phyloP scores from a whole-genome alignment of 257 asterid genomes.

The Sherardia arvensis region DNA sequence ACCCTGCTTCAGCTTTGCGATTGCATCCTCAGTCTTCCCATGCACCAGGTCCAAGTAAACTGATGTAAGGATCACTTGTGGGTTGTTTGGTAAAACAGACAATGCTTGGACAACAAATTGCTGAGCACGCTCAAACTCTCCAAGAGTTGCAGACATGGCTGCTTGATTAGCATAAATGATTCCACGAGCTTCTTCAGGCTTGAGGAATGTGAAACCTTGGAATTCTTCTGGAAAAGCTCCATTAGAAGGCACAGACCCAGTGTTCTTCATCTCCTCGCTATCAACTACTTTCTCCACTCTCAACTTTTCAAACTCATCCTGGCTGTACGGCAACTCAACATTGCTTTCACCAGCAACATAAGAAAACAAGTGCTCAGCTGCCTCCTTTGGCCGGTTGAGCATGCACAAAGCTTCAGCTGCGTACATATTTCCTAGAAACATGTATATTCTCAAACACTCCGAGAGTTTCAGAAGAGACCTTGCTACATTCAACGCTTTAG shows the following conservation, averaged over 20 bases:
- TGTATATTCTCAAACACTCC: slow-evolving; percentile 41
- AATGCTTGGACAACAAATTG: slow-evolving; percentile 42
- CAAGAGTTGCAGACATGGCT: slow-evolving; percentile 41
- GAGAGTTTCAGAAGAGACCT: slow-evolving; percentile 48
- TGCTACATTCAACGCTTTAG: slow-evolving; percentile 49
- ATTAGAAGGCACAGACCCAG: slow-evolving; percentile 17
- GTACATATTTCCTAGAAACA: slow-evolving; percentile 56
- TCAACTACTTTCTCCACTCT: slow-evolving; percentile 42
- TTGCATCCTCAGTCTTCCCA: slow-evolving; percentile 54
- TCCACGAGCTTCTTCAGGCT: slow-evolving; percentile 87
- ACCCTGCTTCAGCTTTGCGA: slow-evolving; percentile 54
- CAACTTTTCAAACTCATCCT: slow-evolving; percentile 66
- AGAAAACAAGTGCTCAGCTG: slow-evolving; percentile 45
- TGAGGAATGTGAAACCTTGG: slow-evolving; percentile 31
- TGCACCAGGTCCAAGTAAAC: slow-evolving; percentile 62
- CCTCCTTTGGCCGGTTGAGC: slow-evolving; percentile 66
- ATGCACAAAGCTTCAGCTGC: slow-evolving; percentile 85
- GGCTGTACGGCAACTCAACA: slow-evolving; percentile 53
- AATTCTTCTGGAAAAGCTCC: slow-evolving; percentile 29
- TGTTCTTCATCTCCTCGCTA: slow-evolving; percentile 30
- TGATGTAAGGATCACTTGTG: slow-evolving; percentile 56
- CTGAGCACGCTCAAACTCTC: slow-evolving; percentile 63
- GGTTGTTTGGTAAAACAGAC: slow-evolving; percentile 37
- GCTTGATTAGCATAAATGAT: slow-evolving; percentile 52
- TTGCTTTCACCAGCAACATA: slow-evolving; percentile 41